These are phyloP conservation scores for Daphne laureola DNA, from an alignment of 441 rosid genomes.

Conservation along the genomic window DNA sequence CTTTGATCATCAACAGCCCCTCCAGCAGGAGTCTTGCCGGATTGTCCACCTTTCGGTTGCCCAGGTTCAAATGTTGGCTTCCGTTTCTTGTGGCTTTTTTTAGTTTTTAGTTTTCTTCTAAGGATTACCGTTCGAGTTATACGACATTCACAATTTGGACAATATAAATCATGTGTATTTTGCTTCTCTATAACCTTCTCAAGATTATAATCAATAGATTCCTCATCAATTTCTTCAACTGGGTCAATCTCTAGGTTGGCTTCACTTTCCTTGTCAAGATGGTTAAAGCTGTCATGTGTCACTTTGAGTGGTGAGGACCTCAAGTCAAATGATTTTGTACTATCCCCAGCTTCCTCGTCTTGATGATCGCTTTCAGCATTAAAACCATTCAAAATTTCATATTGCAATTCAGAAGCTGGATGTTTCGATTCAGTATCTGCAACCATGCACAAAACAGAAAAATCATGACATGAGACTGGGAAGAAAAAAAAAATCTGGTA, in stretches of 20 bases:
- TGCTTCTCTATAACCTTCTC: conserved; percentile 64
- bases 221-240: conserved; percentile 40
- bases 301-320: conserved; percentile 13
- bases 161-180: conserved; percentile 70
- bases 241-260: conserved; percentile 22
- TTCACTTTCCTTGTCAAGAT: conserved; percentile 13
- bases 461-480: conserved; percentile 7
- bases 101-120: conserved; percentile 35
- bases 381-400: conserved; percentile 18
- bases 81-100: conserved; percentile 14
- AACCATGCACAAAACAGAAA: conserved; percentile 19
- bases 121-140: conserved; percentile 74
- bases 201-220: conserved; percentile 41
- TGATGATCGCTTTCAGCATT: conserved; percentile 18
- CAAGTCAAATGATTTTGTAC: conserved; percentile 14
- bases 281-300: conserved; percentile 14
- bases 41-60: conserved; percentile 3
- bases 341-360: conserved; percentile 5
- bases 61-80: conserved; percentile 9
- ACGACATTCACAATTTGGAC: conserved; percentile 84
- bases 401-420: conserved; percentile 21
- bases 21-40: conserved; percentile 6
- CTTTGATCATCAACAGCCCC: conserved; percentile 12
- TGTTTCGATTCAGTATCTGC: conserved; percentile 37
- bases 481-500: background rate